phyloP scores from a whole-genome alignment of 352 stramenopile genomes.

The Phytophthora hybrid region DNA sequence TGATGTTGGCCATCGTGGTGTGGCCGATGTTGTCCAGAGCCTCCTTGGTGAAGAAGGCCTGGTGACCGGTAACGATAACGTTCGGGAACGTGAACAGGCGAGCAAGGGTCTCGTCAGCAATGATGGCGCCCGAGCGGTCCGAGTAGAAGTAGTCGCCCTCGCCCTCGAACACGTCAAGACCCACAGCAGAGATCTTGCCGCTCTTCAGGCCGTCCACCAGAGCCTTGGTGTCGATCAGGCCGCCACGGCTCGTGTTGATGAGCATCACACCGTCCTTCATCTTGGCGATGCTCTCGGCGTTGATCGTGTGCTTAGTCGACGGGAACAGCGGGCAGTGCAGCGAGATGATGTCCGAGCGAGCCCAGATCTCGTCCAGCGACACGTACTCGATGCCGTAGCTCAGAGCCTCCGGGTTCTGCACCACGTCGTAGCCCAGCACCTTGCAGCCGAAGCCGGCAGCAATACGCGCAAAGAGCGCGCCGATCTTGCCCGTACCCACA shows the following conservation, averaged over 20 bases:
- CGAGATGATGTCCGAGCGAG: constrained; percentile 87
- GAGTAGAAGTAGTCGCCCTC: constrained; percentile 84
- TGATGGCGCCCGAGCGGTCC: constrained; percentile 72
- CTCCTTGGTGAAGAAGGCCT: constrained; percentile 86
- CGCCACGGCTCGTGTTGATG: constrained; percentile 92
- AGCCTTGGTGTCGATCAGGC: constrained; percentile 85
- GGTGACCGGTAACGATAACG: constrained; percentile 83
- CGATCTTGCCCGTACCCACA: constrained; percentile 65
- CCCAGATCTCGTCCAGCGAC: constrained; percentile 68
- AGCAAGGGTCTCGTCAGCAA: constrained; percentile 73
- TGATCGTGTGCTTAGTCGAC: constrained; percentile 87
- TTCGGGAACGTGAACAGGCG: constrained; percentile 88
- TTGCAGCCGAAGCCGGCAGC: constrained; percentile 50
- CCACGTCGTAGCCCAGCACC: constrained; percentile 75
- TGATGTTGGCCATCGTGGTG: constrained; percentile 81
- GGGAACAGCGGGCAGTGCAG: constrained; percentile 88
- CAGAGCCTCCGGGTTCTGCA: constrained; percentile 55
- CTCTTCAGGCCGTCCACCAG: constrained; percentile 84
- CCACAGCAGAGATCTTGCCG: constrained; percentile 78
- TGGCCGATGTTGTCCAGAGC: constrained; percentile 75
- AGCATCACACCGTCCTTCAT: constrained; percentile 92
- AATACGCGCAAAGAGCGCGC: constrained; percentile 61
- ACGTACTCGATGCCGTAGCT: constrained; percentile 48
- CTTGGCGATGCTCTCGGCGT: constrained; percentile 78
- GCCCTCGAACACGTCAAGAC: constrained; percentile 91